Percentiles rank a stretch among this genome's conserved stretches.
Evolutionary conservation across 345 rosid genomes (phyloP).

Genomic region (Clarkia xantiana): DNA sequence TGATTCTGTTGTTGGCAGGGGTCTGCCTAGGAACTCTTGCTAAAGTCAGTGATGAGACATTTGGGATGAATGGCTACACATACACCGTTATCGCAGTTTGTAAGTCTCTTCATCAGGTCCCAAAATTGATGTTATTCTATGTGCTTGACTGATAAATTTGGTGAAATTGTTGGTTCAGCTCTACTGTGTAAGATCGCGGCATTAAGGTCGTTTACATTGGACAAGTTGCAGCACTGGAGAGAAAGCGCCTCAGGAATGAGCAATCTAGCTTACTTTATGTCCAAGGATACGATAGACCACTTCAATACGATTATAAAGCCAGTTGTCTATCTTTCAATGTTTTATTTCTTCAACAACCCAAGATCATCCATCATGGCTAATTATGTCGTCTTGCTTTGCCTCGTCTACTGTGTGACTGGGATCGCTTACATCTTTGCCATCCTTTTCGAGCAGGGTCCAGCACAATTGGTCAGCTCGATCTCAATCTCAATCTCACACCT

Average conservation of each 20-base stretch:
- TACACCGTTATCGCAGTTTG: slow-evolving; percentile 93
- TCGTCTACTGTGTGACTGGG: slow-evolving; percentile 90
- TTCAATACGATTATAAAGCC: slow-evolving; percentile 86
- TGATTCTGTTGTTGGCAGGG: slow-evolving; percentile 83
- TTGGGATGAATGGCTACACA: slow-evolving; percentile 80
- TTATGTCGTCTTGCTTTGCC: slow-evolving; percentile 61
- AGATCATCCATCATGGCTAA: slow-evolving; percentile 66
- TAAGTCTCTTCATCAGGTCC: slow-evolving; percentile 27
- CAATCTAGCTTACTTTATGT: slow-evolving; percentile 76
- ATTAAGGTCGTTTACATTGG: slow-evolving; percentile 76
- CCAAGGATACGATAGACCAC: slow-evolving; percentile 88
- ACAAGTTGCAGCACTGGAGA: slow-evolving; percentile 91
- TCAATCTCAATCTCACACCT: too few relatives aligned
- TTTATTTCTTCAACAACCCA: slow-evolving; percentile 96
- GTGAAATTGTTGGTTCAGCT: slow-evolving; percentile 43
- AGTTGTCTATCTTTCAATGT: slow-evolving; percentile 83
- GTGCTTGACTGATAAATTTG: neutral
- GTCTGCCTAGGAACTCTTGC: slow-evolving; percentile 96
- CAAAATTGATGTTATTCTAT: neutral
- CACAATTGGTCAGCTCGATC: slow-evolving; percentile 73
- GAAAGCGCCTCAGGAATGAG: slow-evolving; percentile 92
- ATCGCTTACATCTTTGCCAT: slow-evolving; percentile 75
- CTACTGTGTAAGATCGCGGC: slow-evolving; percentile 92
- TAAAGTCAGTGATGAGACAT: slow-evolving; percentile 95
- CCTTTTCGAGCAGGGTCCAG: slow-evolving; percentile 71